phyloP scores from a whole-genome alignment of 306 rosid genomes.

The Benincasa hispida region DNA sequence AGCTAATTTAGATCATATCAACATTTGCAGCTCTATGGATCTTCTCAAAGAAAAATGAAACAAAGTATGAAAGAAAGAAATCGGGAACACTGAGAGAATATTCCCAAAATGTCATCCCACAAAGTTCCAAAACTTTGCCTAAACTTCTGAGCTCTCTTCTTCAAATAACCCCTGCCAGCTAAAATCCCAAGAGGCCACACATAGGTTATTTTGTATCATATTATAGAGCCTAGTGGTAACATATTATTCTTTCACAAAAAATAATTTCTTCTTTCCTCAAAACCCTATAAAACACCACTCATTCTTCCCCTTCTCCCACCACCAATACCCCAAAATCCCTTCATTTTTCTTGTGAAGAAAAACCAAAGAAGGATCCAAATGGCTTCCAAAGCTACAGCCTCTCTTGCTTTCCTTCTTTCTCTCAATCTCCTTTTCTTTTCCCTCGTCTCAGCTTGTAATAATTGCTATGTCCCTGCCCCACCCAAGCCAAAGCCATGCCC shows the following conservation, averaged over 20 bases:
- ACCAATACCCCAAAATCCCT: not conserved
- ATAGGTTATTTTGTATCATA: conserved; percentile 3
- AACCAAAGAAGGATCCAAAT: not conserved
- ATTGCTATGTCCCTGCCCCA: not conserved
- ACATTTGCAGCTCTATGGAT: not conserved
- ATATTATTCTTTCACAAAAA: not conserved
- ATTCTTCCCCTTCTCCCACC: not conserved
- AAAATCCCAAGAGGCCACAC: conserved; percentile 21
- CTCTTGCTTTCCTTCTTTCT: not conserved
- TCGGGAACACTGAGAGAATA: not conserved
- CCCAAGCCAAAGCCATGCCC: not conserved
- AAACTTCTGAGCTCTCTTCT: not conserved
- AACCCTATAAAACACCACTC: not conserved
- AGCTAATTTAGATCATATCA: not conserved
- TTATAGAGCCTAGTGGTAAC: not conserved
- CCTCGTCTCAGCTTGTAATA: not conserved
- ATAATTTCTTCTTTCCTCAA: not conserved
- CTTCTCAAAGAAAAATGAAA: not conserved
- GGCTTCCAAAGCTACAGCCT: conserved; percentile 1
- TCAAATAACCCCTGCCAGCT: conserved; percentile 31
- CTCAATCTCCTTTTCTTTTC: conserved; percentile 1
- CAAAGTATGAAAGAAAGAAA: not conserved
- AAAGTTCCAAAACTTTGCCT: conserved; percentile 20
- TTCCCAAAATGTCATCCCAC: not conserved
- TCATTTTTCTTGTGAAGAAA: no score